These are phyloP conservation scores for Avena atlantica DNA, from an alignment of 176 grass and related monocot genomes.

Conservation along the genomic window DNA sequence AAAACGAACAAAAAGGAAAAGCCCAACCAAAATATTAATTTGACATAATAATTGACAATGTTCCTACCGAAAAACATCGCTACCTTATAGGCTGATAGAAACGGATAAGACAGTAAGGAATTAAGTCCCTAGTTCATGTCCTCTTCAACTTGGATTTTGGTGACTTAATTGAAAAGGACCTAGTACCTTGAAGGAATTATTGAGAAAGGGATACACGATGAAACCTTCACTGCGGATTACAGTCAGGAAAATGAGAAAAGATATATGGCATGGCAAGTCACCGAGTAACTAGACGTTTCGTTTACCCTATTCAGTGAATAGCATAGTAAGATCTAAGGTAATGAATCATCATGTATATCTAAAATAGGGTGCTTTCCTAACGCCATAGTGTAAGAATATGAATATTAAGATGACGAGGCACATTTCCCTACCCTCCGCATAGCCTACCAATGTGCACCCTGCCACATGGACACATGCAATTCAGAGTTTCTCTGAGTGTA, in stretches of 20 bases:
- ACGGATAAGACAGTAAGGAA: background rate
- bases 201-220: background rate
- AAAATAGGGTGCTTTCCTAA: too few species aligned
- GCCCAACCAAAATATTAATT: background rate
- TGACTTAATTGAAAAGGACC: background rate
- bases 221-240: background rate
- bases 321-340: too few species aligned
- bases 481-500: background rate
- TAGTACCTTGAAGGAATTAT: background rate
- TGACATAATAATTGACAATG: background rate
- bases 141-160: background rate
- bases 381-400: background rate
- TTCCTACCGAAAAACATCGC: conserved; percentile 21
- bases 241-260: background rate
- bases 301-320: too few species aligned
- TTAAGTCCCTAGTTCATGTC: background rate
- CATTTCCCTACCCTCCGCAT: background rate
- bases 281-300: too few species aligned
- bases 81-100: background rate
- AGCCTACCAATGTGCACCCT: too few species aligned
- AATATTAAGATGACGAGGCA: background rate
- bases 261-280: background rate
- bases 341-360: too few species aligned
- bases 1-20: conserved; percentile 11
- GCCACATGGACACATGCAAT: background rate